Base-by-base conservation (phyloP, 441 rosid species). In the Adansonia grandidieri region DNA sequence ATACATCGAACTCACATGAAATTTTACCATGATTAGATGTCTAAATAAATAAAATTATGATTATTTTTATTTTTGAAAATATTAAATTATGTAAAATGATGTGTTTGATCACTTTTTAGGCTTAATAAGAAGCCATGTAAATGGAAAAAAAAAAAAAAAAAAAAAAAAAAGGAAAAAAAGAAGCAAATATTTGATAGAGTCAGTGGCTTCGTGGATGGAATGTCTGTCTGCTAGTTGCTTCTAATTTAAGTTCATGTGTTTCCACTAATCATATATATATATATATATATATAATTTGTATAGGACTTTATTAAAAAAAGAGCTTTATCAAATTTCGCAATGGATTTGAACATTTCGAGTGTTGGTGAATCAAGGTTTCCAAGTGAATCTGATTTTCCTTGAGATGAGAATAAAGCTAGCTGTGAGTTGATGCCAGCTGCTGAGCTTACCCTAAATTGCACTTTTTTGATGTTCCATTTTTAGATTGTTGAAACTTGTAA, bases 181-280 rank as follows among this genome's bases (percentile, higher is more conserved):
- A 42, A 42, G 8, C 45, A 32, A 28, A 32, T 61, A 73, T 28
- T 40, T 60, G 17, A 40, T 44, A 68, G 71, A 63, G 54, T 75
- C 50, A 58, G 74, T 75, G 82, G 74, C 22, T 58, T 80, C 66
- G 74, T 74, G 75, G 65, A 50, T 57, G 83, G 77, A 80, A 80
- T 78, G 79, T 80, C 47, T 71, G 83, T 78, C 74, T 62, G 45
- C 13, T 13, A 14, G 13, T 78, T 56, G 80, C 79, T 71, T 80
- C 65, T 40, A 9, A n/a, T 63, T 63, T 54, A 54, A 64, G 79
- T 50, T 80, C 53, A 58, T 62, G 69, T 79, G 72, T 71, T 79
- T 54, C 83, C 80, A 78, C 79, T 77, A 77, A 60, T 53, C 8
- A 28, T 24, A 37, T 51, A 15, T 65, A 13, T 57, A 61, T 50